Percentiles rank a stretch among this genome's conserved stretches.
phyloP scores from a whole-genome alignment of 1,139 yeast genomes.

The Meyerozyma smithsonii region DNA sequence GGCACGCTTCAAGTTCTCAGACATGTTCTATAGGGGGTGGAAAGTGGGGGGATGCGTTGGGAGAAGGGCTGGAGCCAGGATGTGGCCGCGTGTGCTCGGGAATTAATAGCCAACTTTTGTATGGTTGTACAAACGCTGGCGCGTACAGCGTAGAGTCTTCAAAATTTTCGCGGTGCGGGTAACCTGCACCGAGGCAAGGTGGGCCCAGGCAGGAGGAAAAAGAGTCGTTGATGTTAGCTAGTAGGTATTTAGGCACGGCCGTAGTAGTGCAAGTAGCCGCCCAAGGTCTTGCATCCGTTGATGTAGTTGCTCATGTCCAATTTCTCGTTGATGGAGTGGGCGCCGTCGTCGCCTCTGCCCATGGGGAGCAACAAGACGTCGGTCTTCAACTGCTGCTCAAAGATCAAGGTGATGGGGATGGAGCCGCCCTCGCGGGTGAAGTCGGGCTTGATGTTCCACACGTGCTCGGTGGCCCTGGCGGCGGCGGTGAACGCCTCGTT shows the following conservation, averaged over 20 bases:
- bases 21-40: slow-evolving; percentile 21
- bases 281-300: slow-evolving; percentile 89
- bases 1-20: slow-evolving; percentile 47
- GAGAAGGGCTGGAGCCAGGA: neutral
- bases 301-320: slow-evolving; percentile 83
- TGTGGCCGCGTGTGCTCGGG: neutral
- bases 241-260: slow-evolving; percentile 37
- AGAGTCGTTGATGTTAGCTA: no score
- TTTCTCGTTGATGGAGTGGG: slow-evolving; percentile 96
- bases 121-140: neutral
- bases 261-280: slow-evolving; percentile 89
- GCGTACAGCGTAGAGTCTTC: neutral
- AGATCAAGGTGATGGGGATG: slow-evolving; percentile 90
- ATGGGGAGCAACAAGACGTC: slow-evolving; percentile 87
- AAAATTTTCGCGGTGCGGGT: slow-evolving; percentile 1
- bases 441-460: slow-evolving; percentile 94
- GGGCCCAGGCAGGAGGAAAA: no score
- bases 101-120: neutral
- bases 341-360: slow-evolving; percentile 99
- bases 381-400: slow-evolving; percentile 81
- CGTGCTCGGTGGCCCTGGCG: slow-evolving; percentile 85
- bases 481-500: slow-evolving; percentile 95
- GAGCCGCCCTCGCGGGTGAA: slow-evolving; percentile 98
- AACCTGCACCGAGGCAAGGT: neutral
- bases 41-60: neutral